Base-by-base conservation (phyloP, 2,329 filamentous ascomycete species). In the Ilyonectria mors-panacis region DNA sequence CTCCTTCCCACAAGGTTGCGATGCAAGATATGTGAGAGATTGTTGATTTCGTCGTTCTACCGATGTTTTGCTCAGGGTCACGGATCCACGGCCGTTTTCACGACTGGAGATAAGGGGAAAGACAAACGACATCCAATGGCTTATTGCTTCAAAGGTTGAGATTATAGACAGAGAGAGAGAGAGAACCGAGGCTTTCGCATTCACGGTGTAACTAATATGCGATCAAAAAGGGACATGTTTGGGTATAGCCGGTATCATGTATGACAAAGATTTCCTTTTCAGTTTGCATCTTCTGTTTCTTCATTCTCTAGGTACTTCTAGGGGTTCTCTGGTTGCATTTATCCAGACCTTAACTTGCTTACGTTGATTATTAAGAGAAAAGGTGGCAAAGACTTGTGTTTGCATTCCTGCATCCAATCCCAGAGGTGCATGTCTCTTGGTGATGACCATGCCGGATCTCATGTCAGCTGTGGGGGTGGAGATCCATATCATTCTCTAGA, bases 121-220 rank as follows among this genome's bases (percentile, higher is more conserved):
- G 72, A 72, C 64, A 75, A 74, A 76, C 68, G 67, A 73, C 67
- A 70, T 64, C 60, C 62, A 68, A 72, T 72, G 73, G 73, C 70
- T 75, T 76, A 15, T 76, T 75, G 72, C 70, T 76, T 76, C 67
- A 76, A 71, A 69, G 76, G 70, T 70, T 76, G 78, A 79, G 73
- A 78, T 67, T 73, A 81, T 79, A 81, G 78, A 81, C 75, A 79
- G 74, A 81, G 71, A 78, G 75, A 81, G 75, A 81, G 71, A 78
- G 71, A 78, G 56, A 57, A 54, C 59, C 67, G 62, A 71, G 70
- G 67, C 54, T 71, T 71, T 72, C 70, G 72, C 75, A 78, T 77
- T 72, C 73, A 76, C 67, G 74, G 72, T 81, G 79, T 80, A 79
- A 76, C 73, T 79, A 79, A 80, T 80, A 79, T 74, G 76, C 74